phyloP scores from a whole-genome alignment of 2,329 filamentous ascomycete genomes.

The Alternaria arborescens region DNA sequence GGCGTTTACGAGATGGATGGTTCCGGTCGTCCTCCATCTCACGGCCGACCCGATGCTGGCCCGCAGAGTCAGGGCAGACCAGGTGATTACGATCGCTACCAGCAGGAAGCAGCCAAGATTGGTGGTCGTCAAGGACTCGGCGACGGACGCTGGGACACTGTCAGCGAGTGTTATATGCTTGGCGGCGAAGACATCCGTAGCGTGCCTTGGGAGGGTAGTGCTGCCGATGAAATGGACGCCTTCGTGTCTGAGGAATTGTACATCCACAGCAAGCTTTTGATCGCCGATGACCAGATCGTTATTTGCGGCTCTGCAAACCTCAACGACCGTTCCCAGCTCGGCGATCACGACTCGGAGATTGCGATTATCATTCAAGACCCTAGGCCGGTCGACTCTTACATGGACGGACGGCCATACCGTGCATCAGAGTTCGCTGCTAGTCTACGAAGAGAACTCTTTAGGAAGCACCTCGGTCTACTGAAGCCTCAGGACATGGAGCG shows the following conservation, averaged over 20 bases:
- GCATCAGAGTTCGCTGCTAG: conserved; percentile 81
- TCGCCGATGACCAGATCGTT: conserved; percentile 81
- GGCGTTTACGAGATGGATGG: conserved; percentile 49
- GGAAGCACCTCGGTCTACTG: conserved; percentile 88
- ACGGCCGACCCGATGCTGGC: conserved; percentile 31
- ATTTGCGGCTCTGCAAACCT: conserved; percentile 81
- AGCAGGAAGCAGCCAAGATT: conserved; percentile 69
- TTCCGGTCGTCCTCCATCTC: conserved; percentile 23
- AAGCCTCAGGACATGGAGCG: conserved; percentile 74
- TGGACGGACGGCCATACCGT: conserved; percentile 76
- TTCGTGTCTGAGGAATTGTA: conserved; percentile 71
- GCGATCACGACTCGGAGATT: conserved; percentile 85
- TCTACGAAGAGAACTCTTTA: conserved; percentile 84
- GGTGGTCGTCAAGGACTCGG: conserved; percentile 56
- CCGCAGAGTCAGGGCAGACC: conserved; percentile 35
- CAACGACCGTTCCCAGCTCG: conserved; percentile 79
- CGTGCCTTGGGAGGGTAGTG: conserved; percentile 66
- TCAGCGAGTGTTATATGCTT: conserved; percentile 85
- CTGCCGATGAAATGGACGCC: conserved; percentile 66
- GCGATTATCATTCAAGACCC: conserved; percentile 88
- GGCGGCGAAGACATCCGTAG: conserved; percentile 73
- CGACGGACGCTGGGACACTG: conserved; percentile 73
- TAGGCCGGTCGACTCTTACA: conserved; percentile 71
- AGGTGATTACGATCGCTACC: conserved; percentile 72
- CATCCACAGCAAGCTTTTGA: conserved; percentile 75